These are phyloP conservation scores for Oldenlandia corymbosa DNA, from an alignment of 257 asterid genomes.

Conservation along the genomic window DNA sequence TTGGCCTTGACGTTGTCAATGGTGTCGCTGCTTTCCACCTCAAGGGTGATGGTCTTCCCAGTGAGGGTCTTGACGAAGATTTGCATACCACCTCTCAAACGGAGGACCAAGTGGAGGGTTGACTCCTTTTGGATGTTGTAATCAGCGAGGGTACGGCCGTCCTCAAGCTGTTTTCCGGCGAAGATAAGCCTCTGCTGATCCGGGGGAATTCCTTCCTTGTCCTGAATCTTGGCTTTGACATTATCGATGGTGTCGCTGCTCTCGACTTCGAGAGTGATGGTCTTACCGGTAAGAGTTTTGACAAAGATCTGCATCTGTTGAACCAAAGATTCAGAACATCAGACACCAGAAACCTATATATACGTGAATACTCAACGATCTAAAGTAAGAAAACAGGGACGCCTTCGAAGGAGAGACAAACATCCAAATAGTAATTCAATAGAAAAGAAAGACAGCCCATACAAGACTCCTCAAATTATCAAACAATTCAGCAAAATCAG, in stretches of 20 bases:
- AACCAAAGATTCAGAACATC: not conserved
- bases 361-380: too few species aligned
- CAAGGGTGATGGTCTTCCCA: slow-evolving; percentile 35
- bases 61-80: slow-evolving; percentile 40
- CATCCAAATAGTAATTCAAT: too few species aligned
- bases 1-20: slow-evolving; percentile 40
- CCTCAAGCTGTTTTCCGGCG: slow-evolving; percentile 31
- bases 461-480: too few species aligned
- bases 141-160: slow-evolving; percentile 33
- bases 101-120: slow-evolving; percentile 34
- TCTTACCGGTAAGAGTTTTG: slow-evolving; percentile 34
- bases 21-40: slow-evolving; percentile 41
- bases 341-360: too few species aligned
- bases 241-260: slow-evolving; percentile 37
- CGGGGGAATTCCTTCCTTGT: slow-evolving; percentile 36
- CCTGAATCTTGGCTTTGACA: slow-evolving; percentile 34
- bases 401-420: too few species aligned
- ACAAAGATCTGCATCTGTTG: slow-evolving; percentile 66
- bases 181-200: slow-evolving; percentile 40
- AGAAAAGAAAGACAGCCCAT: too few species aligned
- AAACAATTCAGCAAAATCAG: too few species aligned
- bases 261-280: slow-evolving; percentile 32
- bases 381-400: too few species aligned
- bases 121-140: slow-evolving; percentile 40
- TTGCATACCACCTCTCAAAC: slow-evolving; percentile 41